Evolutionary conservation across 2,329 filamentous ascomycete genomes (phyloP).

Genomic region (Trichoderma sp.): DNA sequence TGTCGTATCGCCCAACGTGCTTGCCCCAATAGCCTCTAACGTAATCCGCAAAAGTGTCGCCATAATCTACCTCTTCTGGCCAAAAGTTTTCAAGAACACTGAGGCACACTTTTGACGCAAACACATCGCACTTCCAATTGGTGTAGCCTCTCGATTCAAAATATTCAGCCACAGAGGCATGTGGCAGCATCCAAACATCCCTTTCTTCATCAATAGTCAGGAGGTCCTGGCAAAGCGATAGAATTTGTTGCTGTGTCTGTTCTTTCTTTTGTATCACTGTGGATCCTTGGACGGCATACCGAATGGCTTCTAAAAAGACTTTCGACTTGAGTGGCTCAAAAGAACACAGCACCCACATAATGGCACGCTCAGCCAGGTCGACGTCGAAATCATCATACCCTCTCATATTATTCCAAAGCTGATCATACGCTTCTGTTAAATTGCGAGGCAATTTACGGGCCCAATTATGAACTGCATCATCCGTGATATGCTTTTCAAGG

Average conservation of each 20-base stretch:
- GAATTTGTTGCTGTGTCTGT: constrained; percentile 6
- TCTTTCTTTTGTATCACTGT: neutral
- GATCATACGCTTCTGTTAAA: constrained; percentile 20
- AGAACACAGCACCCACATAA: neutral
- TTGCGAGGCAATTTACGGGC: constrained; percentile 7
- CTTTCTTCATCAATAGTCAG: neutral
- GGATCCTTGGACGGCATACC: neutral
- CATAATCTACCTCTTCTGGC: no score
- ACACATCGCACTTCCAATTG: neutral
- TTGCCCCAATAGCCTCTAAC: fast-evolving
- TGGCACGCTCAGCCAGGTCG: neutral
- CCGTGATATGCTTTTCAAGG: neutral
- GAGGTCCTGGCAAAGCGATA: constrained; percentile 11
- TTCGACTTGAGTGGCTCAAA: neutral
- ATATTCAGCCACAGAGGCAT: constrained; percentile 18
- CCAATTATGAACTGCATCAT: constrained; percentile 20
- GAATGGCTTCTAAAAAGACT: neutral
- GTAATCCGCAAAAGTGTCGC: no score
- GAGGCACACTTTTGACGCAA: neutral
- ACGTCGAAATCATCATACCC: neutral
- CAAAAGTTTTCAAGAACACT: neutral
- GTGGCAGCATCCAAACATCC: constrained; percentile 3
- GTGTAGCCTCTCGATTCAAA: neutral
- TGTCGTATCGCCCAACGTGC: neutral
- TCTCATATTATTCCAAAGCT: constrained; percentile 3